phyloP scores from a whole-genome alignment of 2,329 filamentous ascomycete species.

The Stachybotrys chlorohalonatus region DNA sequence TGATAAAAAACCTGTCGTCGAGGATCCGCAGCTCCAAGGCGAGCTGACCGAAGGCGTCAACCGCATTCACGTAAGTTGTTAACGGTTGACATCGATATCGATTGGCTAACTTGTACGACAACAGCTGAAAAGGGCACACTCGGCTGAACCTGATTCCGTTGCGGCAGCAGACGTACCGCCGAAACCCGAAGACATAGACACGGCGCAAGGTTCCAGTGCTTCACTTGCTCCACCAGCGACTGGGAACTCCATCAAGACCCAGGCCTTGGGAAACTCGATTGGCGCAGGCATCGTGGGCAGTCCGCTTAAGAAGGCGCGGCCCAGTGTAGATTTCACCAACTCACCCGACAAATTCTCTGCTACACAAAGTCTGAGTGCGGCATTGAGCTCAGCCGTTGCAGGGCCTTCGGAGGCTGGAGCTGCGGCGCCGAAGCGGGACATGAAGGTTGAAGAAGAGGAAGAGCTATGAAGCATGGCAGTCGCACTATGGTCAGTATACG shows the following conservation, averaged over 20 bases:
- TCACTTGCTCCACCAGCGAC: constrained; percentile 12
- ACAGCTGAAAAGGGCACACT: constrained; percentile 75
- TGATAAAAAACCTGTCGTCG: constrained; percentile 52
- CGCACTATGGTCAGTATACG: background rate
- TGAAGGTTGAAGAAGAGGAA: constrained; percentile 26
- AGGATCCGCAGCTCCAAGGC: constrained; percentile 63
- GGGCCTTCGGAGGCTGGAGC: constrained; percentile 9
- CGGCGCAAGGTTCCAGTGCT: constrained; percentile 6
- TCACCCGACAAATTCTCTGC: constrained; percentile 14
- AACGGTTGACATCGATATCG: background rate
- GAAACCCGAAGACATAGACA: constrained; percentile 7
- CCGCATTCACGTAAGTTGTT: constrained; percentile 61
- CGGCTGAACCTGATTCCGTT: constrained; percentile 52
- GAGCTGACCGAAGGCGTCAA: constrained; percentile 74
- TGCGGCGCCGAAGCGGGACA: constrained; percentile 8
- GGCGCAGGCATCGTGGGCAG: constrained; percentile 43
- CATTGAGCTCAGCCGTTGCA: constrained; percentile 20
- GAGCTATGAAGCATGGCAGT: constrained; percentile 21
- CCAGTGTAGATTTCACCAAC: constrained; percentile 35
- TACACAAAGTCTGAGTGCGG: constrained; percentile 24
- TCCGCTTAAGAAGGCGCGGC: constrained; percentile 67
- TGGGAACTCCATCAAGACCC: constrained; percentile 21
- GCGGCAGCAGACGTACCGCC: constrained; percentile 2
- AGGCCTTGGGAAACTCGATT: constrained; percentile 16
- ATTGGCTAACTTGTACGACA: constrained; percentile 5